These are phyloP conservation scores for Agrostemma githago DNA, from an alignment of 148 eudicot species.

Conservation along the genomic window DNA sequence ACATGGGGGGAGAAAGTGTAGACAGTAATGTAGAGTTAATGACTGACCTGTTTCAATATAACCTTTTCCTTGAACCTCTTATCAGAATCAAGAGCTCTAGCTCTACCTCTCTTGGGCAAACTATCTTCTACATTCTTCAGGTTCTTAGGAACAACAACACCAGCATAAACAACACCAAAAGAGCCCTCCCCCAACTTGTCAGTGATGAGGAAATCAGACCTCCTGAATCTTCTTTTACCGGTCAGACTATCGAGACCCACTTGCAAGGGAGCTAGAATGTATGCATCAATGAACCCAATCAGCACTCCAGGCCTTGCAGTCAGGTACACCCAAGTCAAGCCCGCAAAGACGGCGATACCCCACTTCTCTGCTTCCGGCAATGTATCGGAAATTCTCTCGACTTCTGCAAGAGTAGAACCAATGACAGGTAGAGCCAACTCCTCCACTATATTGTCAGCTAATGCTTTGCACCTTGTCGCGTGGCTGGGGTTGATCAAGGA, in stretches of 20 bases:
- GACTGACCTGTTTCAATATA: slow-evolving; percentile 71
- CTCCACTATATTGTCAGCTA: slow-evolving; percentile 37
- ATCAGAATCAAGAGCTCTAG: slow-evolving; percentile 37
- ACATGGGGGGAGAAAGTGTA: too few relatives aligned
- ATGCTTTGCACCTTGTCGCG: slow-evolving; percentile 45
- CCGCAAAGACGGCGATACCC: slow-evolving; percentile 51
- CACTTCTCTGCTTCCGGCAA: slow-evolving; percentile 68
- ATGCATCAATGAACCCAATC: slow-evolving; percentile 79
- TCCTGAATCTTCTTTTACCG: slow-evolving; percentile 65
- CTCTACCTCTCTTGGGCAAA: slow-evolving; percentile 33
- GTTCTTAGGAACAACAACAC: slow-evolving; percentile 68
- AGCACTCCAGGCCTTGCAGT: slow-evolving; percentile 93
- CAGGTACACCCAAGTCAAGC: slow-evolving; percentile 74
- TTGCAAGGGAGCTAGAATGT: slow-evolving; percentile 81
- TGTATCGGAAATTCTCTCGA: slow-evolving; percentile 37
- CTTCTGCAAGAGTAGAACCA: slow-evolving; percentile 36
- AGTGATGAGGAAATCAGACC: slow-evolving; percentile 62
- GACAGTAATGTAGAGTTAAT: not conserved
- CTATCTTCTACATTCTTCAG: slow-evolving; percentile 38
- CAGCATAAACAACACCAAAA: slow-evolving; percentile 87
- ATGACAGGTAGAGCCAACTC: slow-evolving; percentile 41
- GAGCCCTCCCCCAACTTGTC: slow-evolving; percentile 83
- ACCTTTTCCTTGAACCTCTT: slow-evolving; percentile 78
- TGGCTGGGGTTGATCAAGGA: slow-evolving; percentile 30
- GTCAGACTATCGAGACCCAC: slow-evolving; percentile 52